Percentiles rank a stretch among this genome's conserved stretches.
Conservation (phyloP, 1,139 yeast genomes). For the Meyerozyma sp. region DNA sequence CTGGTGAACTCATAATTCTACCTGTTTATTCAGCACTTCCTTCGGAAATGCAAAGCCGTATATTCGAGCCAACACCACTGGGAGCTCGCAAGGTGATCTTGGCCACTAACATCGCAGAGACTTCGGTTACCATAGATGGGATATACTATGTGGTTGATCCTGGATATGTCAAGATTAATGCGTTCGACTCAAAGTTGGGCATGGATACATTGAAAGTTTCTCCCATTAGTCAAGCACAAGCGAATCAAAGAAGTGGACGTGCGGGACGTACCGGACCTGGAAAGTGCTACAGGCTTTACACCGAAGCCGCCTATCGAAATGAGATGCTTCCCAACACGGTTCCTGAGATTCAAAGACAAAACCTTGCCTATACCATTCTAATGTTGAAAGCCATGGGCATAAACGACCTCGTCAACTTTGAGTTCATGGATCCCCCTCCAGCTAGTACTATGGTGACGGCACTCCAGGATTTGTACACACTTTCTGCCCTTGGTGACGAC, state of each 20-base stretch:
- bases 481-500: slow-evolving; percentile 76
- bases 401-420: slow-evolving; percentile 70
- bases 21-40: slow-evolving; percentile 86
- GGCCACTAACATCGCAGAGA: slow-evolving; percentile 73
- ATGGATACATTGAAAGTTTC: slow-evolving; percentile 71
- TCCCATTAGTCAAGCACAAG: slow-evolving; percentile 80
- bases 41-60: slow-evolving; percentile 64
- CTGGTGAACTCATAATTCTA: slow-evolving; percentile 66
- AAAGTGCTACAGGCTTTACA: slow-evolving; percentile 68
- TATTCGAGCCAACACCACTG: slow-evolving; percentile 69
- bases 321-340: slow-evolving; percentile 84
- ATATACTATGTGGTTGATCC: slow-evolving; percentile 74
- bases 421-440: slow-evolving; percentile 95
- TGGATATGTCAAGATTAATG: slow-evolving; percentile 74
- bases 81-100: slow-evolving; percentile 69
- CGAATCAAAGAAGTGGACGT: slow-evolving; percentile 76
- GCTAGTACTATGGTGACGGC: slow-evolving; percentile 70
- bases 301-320: slow-evolving; percentile 57
- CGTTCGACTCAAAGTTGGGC: slow-evolving; percentile 69
- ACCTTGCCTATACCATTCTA: slow-evolving; percentile 75
- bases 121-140: slow-evolving; percentile 78
- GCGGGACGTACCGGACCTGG: slow-evolving; percentile 91
- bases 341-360: slow-evolving; percentile 93
- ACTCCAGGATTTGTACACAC: slow-evolving; percentile 73
- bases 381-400: slow-evolving; percentile 96